Evolutionary conservation across 2,329 filamentous ascomycete species (phyloP), one percentile per base, ranked within the genome.

Genomic region (Chaetomium globosum): DNA sequence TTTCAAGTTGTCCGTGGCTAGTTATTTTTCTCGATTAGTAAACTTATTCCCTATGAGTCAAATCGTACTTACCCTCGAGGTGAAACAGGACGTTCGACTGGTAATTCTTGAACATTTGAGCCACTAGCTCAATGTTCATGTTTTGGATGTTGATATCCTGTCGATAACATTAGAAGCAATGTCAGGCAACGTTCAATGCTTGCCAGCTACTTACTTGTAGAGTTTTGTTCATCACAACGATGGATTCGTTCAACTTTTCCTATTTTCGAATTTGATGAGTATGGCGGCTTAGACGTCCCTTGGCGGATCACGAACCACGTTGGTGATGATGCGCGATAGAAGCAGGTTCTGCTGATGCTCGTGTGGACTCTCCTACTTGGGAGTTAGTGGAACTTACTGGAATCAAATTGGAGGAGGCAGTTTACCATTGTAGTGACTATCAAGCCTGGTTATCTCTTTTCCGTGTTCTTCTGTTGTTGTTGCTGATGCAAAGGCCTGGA

Each of bases 71-170:
- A 96, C 95, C 95, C 87, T 98, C 95, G 6, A 99, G 84, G 73
- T 99, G 95, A 77, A 99, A 98, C 6, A 98, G 81, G 16, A 98
- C 94, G 73, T 98, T 99, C 12, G 93, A 97, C 77, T 97, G 93
- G 77, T 99, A 99, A 79, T 98, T 99, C 81, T 98, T 97, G 83
- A 98, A 99, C 95, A 99, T 99, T 76, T 98, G 94, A 0, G 94
- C 93, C 5, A 98, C 95, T 2, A 98, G 85, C 80, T 98, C 95
- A 43, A 97, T 92, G 75, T 99, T 96, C 93, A 98, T 97, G 77
- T 98, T 99, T 74, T 97, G 91, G 63, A 97, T 89, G 75, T 98
- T 98, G 83, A 98, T 97, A 71, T 98, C 94, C 91, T 97, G 72
- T 3, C 21, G 6, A 5, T 10, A 30, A 12, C 9, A 51, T 66